Evolutionary conservation across 805 yeast genomes (phyloP).

Genomic region (Yamadazyma ubonensis): DNA sequence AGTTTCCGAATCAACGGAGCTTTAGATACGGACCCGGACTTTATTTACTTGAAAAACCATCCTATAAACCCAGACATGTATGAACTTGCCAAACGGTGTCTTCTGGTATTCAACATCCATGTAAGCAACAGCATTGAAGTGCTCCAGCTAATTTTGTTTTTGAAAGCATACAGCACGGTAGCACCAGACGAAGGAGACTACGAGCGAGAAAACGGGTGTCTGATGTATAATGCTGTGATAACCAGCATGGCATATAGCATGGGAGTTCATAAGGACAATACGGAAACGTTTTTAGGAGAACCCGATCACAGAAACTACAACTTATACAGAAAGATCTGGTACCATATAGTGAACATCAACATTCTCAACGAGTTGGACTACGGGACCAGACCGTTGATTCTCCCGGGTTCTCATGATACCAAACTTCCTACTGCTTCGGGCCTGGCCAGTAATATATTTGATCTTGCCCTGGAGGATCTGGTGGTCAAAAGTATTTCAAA

Average conservation of each 20-base stretch:
- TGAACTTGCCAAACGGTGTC: constrained; percentile 33
- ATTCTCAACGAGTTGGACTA: not conserved
- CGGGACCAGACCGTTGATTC: constrained; percentile 3
- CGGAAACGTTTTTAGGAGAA: not conserved
- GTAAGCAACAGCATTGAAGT: constrained; percentile 46
- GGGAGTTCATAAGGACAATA: constrained; percentile 1
- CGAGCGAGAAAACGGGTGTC: constrained; percentile 55
- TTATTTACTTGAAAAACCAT: constrained; percentile 25
- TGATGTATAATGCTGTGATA: constrained; percentile 48
- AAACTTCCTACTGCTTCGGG: not conserved
- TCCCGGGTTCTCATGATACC: not conserved
- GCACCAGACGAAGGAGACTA: constrained; percentile 60
- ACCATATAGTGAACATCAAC: not conserved
- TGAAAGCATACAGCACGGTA: constrained; percentile 48
- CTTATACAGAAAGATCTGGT: constrained; percentile 4
- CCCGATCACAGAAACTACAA: constrained; percentile 1
- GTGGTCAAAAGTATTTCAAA: not conserved
- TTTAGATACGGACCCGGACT: constrained; percentile 13
- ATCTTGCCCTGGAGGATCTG: not conserved
- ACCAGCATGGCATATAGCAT: constrained; percentile 19
- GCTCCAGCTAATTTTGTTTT: constrained; percentile 51
- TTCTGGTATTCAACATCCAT: constrained; percentile 30
- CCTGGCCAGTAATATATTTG: constrained; percentile 1
- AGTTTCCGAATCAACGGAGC: constrained; percentile 25
- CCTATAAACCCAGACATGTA: constrained; percentile 29